Percentiles rank a stretch among this genome's conserved stretches.
Conservation (phyloP, 164 flowering plant genomes). For the Magnolia sinica region DNA sequence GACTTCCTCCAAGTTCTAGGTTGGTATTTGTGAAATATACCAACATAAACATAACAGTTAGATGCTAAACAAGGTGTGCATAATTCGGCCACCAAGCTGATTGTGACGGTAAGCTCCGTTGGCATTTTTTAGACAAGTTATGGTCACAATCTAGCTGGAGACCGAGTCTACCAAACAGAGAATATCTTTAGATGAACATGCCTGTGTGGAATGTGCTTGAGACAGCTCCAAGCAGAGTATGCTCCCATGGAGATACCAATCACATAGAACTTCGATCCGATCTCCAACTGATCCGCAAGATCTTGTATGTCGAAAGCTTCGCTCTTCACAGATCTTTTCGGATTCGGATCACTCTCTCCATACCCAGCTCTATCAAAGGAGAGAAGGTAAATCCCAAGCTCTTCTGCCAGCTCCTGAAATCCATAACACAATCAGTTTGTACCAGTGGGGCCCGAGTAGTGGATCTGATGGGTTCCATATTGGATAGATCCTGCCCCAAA, state of each 20-base stretch:
- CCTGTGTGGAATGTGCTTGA: slow-evolving; percentile 43
- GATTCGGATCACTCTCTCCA: slow-evolving; percentile 61
- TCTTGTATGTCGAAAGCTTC: slow-evolving; percentile 63
- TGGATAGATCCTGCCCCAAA: too few species aligned
- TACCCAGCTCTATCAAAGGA: slow-evolving; percentile 60
- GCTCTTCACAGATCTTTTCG: slow-evolving; percentile 44
- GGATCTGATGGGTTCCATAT: too few species aligned
- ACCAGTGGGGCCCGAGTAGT: too few species aligned
- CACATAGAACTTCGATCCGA: slow-evolving; percentile 53
- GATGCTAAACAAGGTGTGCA: too few species aligned
- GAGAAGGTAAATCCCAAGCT: slow-evolving; percentile 42
- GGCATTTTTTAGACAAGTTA: too few species aligned
- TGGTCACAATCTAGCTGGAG: too few species aligned
- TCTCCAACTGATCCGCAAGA: slow-evolving; percentile 49
- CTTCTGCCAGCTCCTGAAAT: slow-evolving; percentile 50
- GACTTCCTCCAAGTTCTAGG: too few species aligned
- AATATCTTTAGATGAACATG: neutral
- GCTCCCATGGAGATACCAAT: slow-evolving; percentile 49
- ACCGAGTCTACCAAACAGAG: neutral
- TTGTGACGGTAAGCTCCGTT: too few species aligned
- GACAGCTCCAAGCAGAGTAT: slow-evolving; percentile 41
- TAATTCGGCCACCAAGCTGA: too few species aligned
- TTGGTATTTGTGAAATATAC: too few species aligned
- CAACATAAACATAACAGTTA: too few species aligned
- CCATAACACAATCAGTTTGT: too few species aligned